Conservation (phyloP, 2,329 filamentous ascomycete species). For the Fusarium sp. region DNA sequence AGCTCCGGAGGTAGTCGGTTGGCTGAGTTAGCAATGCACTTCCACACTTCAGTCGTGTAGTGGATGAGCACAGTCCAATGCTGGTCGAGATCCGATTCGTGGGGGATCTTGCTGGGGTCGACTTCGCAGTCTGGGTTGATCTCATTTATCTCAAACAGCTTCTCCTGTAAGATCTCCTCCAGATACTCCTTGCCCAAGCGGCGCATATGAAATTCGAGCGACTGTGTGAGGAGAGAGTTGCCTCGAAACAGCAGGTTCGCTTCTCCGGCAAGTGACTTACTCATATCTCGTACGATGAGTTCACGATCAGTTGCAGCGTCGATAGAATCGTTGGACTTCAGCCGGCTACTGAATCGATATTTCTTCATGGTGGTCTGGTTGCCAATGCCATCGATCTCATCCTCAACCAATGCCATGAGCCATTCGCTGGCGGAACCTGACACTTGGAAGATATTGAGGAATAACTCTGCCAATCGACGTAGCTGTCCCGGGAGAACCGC, state of each 20-base stretch:
- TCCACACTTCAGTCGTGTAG: slow-evolving; percentile 86
- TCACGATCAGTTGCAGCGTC: slow-evolving; percentile 73
- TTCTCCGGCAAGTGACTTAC: slow-evolving; percentile 82
- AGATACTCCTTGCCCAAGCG: slow-evolving; percentile 92
- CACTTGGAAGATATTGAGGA: slow-evolving; percentile 95
- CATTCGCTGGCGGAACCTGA: slow-evolving; percentile 86
- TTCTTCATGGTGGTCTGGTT: slow-evolving; percentile 82
- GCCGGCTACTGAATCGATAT: slow-evolving; percentile 75
- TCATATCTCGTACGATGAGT: slow-evolving; percentile 78
- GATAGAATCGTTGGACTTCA: slow-evolving; percentile 76
- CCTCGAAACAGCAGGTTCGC: slow-evolving; percentile 95
- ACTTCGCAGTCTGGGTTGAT: slow-evolving; percentile 94
- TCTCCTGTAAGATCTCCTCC: slow-evolving; percentile 85
- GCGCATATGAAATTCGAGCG: slow-evolving; percentile 95
- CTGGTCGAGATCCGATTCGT: slow-evolving; percentile 75
- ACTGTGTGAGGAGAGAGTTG: slow-evolving; percentile 92
- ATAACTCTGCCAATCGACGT: slow-evolving; percentile 81
- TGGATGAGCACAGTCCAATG: slow-evolving; percentile 84
- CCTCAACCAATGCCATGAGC: slow-evolving; percentile 92
- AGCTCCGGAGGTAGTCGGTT: slow-evolving; percentile 82
- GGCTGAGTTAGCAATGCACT: slow-evolving; percentile 80
- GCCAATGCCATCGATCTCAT: slow-evolving; percentile 93
- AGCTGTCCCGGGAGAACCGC: slow-evolving; percentile 81
- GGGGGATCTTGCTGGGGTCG: slow-evolving; percentile 79
- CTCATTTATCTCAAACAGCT: slow-evolving; percentile 88